phyloP scores from a whole-genome alignment of 2,329 filamentous ascomycete species.

The Arthrinium puccinioides region DNA sequence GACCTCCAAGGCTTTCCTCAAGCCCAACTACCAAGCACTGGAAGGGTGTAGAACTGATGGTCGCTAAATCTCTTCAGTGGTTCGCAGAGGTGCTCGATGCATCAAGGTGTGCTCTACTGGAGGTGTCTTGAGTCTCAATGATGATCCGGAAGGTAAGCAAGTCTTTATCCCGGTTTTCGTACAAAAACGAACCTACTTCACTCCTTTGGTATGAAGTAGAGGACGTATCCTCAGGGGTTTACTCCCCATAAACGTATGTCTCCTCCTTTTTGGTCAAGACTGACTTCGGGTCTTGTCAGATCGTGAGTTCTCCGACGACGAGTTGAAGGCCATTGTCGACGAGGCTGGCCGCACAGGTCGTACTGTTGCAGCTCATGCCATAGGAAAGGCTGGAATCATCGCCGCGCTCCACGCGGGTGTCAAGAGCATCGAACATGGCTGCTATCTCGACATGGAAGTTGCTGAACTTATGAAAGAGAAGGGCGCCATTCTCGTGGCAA shows the following conservation, averaged over 20 bases:
- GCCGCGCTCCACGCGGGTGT: conserved; percentile 34
- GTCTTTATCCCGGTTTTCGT: too few relatives aligned
- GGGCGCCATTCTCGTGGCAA: conserved; percentile 34
- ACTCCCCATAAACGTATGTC: too few relatives aligned
- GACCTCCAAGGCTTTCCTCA: too few relatives aligned
- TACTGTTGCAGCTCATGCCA: conserved; percentile 34
- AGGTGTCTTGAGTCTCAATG: conserved; percentile 34
- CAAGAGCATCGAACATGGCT: conserved; percentile 40
- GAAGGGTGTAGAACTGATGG: too few relatives aligned
- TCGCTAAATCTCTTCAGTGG: too few relatives aligned
- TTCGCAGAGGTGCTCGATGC: conserved; percentile 37
- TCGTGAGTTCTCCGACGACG: conserved; percentile 34
- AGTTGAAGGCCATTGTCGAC: conserved; percentile 34
- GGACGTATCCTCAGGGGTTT: too few relatives aligned
- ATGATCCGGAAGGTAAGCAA: conserved; percentile 32
- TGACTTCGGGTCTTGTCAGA: too few relatives aligned
- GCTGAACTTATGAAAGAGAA: conserved; percentile 36
- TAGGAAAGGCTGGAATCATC: conserved; percentile 39
- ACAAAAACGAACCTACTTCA: too few relatives aligned
- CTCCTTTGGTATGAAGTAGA: too few relatives aligned
- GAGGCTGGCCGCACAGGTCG: conserved; percentile 32
- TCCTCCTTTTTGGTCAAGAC: too few relatives aligned
- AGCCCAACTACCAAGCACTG: too few relatives aligned
- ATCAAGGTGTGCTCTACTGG: conserved; percentile 40
- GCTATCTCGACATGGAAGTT: conserved; percentile 37